Evolutionary conservation across 2,329 filamentous ascomycete species (phyloP), one percentile per base, ranked within the genome.

Genomic region (Acrocalymma vagum): DNA sequence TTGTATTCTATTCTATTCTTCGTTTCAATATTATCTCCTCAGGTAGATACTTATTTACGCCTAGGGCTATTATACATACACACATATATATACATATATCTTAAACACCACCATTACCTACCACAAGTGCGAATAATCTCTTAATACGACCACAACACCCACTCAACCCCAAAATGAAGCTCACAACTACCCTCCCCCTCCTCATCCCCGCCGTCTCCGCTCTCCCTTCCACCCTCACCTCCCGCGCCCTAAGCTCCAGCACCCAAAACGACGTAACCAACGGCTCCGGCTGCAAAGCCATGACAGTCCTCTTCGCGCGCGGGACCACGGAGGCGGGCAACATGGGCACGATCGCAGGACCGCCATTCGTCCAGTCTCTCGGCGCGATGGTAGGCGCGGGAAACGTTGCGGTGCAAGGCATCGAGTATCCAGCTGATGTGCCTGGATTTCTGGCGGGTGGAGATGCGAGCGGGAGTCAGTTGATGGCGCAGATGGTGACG

Each of bases 241-340:
- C 47, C 6, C 52, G 55, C 8, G 56, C 52, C 20, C 51, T 65
- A n/a, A 51, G 36, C 11, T 56, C 48, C 16, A 38, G 22, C 9
- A 58, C 52, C 0, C 55, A 63, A 29, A 63, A 62, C 35, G 63
- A 67, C 31, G 45, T 67, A 24, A 59, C 42, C 13, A 53, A 51
- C 27, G 53, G 56, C 29, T 43, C 51, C n/a, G 53, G 38, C 29
- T 78, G 76, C 62, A 74, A 72, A 22, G 56, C 68, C 21, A 71
- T 79, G 46, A 82, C 78, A 6, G 62, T 83, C 35, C 75, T 83
- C 52, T 83, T 79, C 51, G 80, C 80, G n/a, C 74, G 80, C 13
- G 80, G 80, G 7, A 81, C 79, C 4, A 75, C 72, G 5, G 78
- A 82, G 61, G 23, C 48, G 1, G 78, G 78, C 26, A 82, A 80